Base-by-base conservation (phyloP, 176 grass and related monocot species). In the Rhynchospora pubera region DNA sequence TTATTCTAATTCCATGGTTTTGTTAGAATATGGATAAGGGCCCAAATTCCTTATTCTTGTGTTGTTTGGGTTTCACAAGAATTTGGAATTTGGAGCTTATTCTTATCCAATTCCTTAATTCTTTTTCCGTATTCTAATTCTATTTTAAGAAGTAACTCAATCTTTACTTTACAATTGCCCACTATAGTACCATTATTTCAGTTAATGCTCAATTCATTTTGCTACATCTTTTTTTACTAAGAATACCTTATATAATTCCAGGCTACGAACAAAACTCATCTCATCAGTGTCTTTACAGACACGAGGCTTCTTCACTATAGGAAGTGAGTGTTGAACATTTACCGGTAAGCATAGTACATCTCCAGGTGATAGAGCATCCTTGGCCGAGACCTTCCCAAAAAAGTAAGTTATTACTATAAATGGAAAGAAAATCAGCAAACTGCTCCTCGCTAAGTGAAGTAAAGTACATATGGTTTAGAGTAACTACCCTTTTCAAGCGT, bases 241-340 rank as follows among this genome's bases (percentile, higher is more conserved):
- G 6, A 63, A 62, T 44, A 97, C 94, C 94, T 89, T 92, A 80
- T 97, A 92, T 65, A 97, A 82, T 74, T 92, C 94, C 64, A 97
- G 82, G 83, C 80, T 78, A 56, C 74, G 94, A 44, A 97, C 75
- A 84, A 94, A 97, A 66, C 87, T 83, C 61, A 86, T 97, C 55
- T 91, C 87, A 65, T 91, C 83, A 65, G 79, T 89, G 81, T 85
- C 80, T 73, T 80, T 83, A 68, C 82, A 86, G 56, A 84, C 84
- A 66, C 85, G 86, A 74, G 80, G 76, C 81, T 85, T 94, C 73
- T 88, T 82, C 61, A 60, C 32, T 77, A 81, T 59, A 73, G 86
- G 62, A 65, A 63, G 7, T 1, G 73, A 53, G 46, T 97, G 82
- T 83, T 85, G 85, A 61, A 85, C 64, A 77, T 88, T 83, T 85